Base-by-base conservation (phyloP, 73 alveolate genomes). In the Blepharisma stoltei region DNA sequence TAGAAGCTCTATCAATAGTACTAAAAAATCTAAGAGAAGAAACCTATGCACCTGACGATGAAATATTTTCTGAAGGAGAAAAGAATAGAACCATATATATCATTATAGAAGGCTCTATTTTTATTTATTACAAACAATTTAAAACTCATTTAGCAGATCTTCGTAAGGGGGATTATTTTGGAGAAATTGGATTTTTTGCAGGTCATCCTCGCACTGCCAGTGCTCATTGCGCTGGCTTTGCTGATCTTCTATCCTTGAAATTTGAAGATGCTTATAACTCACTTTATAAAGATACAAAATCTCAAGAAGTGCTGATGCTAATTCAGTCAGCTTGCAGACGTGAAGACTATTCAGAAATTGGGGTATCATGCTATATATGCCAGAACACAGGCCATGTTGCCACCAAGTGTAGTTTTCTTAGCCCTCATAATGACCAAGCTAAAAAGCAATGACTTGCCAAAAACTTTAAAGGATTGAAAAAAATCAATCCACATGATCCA, bases 31-130 rank as follows among this genome's bases (percentile, higher is more conserved):
- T 87, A 48, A 44, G 53, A 20, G 78, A 83, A 43, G 82, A 76
- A 41, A 87, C 88, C 27, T 87, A 54, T 53, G 78, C 82, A 25
- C 66, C 78, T 71, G 94, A 87, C 50, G 94, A 87, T 76, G 77
- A 76, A 32, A 70, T 83, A 1, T 50, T 81, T 38, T 71, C 73
- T 20, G 78, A 78, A 77, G 84, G 81, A 41, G 90, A 77, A 6
- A 86, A 81, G 68, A 52, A 78, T 70, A 86, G 90, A 6, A 83
- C 84, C 20, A 71, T 87, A 85, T 87, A 69, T 76, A 82, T 82
- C 81, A 87, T 87, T 7, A 87, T 85, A 6, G 78, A 82, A 41
- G 94, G 94, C 7, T 68, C 70, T 6, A 85, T 83, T 2, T 82
- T 69, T 11, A 70, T 87, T 44, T 52, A 52, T 69, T 81, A 87